Conservation (phyloP, 306 rosid species). For the Notholithocarpus densiflorus region DNA sequence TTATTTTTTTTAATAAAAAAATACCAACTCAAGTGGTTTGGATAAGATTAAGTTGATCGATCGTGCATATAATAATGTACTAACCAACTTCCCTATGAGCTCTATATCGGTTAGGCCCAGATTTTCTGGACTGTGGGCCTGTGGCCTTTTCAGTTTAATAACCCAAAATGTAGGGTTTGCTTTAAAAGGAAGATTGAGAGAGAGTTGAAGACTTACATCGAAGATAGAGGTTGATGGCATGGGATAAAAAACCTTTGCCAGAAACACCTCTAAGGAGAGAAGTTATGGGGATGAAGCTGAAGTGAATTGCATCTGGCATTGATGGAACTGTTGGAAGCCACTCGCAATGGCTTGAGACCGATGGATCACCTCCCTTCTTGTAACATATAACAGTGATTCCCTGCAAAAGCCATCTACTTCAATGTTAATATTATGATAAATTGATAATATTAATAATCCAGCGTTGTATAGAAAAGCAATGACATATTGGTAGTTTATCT, state of each 20-base stretch:
- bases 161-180: background rate
- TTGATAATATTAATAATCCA: too few species aligned
- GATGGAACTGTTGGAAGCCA: constrained; percentile 75
- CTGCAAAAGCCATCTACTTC: constrained; percentile 37
- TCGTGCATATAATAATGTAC: too few species aligned
- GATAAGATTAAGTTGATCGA: too few species aligned
- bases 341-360: constrained; percentile 58
- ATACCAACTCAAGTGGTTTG: too few species aligned
- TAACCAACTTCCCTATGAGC: background rate
- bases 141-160: background rate
- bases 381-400: constrained; percentile 73
- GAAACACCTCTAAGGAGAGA: constrained; percentile 76
- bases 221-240: constrained; percentile 92
- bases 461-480: background rate
- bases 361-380: constrained; percentile 73
- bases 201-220: constrained; percentile 52
- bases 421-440: too few species aligned
- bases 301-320: constrained; percentile 65
- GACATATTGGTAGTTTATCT: too few species aligned
- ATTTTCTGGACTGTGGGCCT: background rate
- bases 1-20: too few species aligned
- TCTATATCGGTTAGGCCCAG: background rate
- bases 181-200: background rate
- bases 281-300: constrained; percentile 68
- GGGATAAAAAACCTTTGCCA: constrained; percentile 81